These are phyloP conservation scores for Fonsecaea monophora DNA, from an alignment of 2,329 filamentous ascomycete species.

Conservation along the genomic window DNA sequence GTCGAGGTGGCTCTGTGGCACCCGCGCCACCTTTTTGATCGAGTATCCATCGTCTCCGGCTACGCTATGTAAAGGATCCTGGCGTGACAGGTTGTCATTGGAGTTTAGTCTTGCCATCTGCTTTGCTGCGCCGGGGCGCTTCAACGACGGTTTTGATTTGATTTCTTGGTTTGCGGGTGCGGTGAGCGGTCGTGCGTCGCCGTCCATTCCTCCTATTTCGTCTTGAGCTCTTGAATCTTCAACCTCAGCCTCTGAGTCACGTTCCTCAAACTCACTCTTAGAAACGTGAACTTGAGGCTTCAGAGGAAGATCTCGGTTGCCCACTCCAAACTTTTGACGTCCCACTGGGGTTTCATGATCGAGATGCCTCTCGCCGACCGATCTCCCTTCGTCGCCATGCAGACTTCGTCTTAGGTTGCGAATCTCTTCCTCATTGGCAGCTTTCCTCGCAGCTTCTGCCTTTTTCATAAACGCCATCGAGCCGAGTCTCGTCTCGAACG, in stretches of 20 bases:
- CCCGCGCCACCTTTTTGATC: slow-evolving; percentile 36
- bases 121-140: background rate
- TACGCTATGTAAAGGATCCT: background rate
- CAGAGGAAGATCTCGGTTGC: slow-evolving; percentile 39
- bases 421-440: slow-evolving; percentile 79
- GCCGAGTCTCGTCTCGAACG: slow-evolving; percentile 71
- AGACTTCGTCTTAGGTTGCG: slow-evolving; percentile 74
- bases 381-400: slow-evolving; percentile 66
- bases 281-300: slow-evolving; percentile 42
- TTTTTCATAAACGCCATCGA: slow-evolving; percentile 94
- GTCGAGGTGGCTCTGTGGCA: slow-evolving; percentile 28
- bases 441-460: slow-evolving; percentile 78
- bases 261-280: slow-evolving; percentile 68
- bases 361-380: slow-evolving; percentile 60
- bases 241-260: slow-evolving; percentile 58
- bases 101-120: background rate
- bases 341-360: slow-evolving; percentile 68
- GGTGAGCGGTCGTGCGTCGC: slow-evolving; percentile 11
- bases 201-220: slow-evolving; percentile 23
- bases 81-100: background rate
- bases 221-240: slow-evolving; percentile 40
- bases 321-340: slow-evolving; percentile 56
- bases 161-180: background rate
- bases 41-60: background rate
- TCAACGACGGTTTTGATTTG: background rate